Conservation (phyloP, 192 early-diverging fungal genomes). For the Backusella parvicylindrica region DNA sequence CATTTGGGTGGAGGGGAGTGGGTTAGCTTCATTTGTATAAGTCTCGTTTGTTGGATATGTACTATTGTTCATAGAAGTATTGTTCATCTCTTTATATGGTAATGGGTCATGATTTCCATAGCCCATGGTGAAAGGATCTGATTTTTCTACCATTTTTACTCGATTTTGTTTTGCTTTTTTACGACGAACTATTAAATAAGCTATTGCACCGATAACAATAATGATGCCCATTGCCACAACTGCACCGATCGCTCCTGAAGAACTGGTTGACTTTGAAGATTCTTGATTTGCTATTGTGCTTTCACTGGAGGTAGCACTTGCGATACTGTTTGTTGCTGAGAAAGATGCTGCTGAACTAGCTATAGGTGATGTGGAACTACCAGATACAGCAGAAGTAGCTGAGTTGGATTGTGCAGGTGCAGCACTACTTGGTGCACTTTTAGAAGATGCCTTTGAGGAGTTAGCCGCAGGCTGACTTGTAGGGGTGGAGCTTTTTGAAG, state of each 20-base stretch:
- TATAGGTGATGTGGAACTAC: background rate
- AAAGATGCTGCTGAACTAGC: background rate
- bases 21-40: background rate
- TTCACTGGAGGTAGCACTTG: background rate
- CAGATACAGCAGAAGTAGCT: background rate
- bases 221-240: slow-evolving; percentile 22
- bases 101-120: slow-evolving; percentile 16
- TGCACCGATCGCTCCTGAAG: slow-evolving; percentile 29
- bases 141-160: background rate
- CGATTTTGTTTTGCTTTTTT: background rate
- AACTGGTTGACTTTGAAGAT: slow-evolving; percentile 5
- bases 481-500: background rate
- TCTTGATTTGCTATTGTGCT: background rate
- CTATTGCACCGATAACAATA: slow-evolving; percentile 14
- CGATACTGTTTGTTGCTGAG: background rate
- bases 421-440: background rate
- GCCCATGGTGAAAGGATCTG: slow-evolving; percentile 31
- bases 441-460: background rate
- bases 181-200: slow-evolving; percentile 19
- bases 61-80: background rate
- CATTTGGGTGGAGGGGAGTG: background rate
- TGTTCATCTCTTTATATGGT: background rate
- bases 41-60: background rate
- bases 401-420: background rate
- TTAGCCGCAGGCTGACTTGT: background rate